Conservation (phyloP, 371 early-diverging fungal genomes). For the Rhizopus delemar region DNA sequence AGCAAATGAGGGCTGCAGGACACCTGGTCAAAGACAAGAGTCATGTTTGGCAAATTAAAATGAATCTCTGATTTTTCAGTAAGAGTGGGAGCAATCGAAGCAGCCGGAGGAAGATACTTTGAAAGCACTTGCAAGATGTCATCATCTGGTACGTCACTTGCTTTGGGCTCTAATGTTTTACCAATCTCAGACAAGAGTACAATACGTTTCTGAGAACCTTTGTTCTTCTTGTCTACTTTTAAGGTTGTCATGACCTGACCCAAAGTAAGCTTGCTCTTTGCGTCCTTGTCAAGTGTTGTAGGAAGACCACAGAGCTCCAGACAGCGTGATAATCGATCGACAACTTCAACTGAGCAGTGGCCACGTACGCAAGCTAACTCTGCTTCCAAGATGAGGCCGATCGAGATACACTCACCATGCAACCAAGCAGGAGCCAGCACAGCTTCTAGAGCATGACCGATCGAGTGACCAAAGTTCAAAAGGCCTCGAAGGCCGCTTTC, state of each 20-base stretch:
- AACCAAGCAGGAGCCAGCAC: conserved; percentile 82
- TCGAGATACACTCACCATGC: conserved; percentile 94
- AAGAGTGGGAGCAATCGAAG: conserved; percentile 5
- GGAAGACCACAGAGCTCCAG: conserved; percentile 82
- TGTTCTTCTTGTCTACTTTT: conserved; percentile 91
- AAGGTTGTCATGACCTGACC: conserved; percentile 80
- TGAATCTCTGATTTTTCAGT: conserved; percentile 11
- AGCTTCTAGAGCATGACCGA: conserved; percentile 94
- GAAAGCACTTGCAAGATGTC: conserved; percentile 71
- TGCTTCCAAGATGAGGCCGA: conserved; percentile 90
- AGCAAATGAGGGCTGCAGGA: not conserved
- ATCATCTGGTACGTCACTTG: conserved; percentile 75
- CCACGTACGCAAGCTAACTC: conserved; percentile 83
- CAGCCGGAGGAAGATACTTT: conserved; percentile 56
- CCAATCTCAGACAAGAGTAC: conserved; percentile 83
- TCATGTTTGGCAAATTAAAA: not conserved
- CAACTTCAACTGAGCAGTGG: conserved; percentile 66
- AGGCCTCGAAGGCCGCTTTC: conserved; percentile 89
- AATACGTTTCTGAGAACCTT: conserved; percentile 80
- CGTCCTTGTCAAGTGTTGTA: conserved; percentile 61
- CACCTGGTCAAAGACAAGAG: not conserved
- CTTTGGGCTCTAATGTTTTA: conserved; percentile 71
- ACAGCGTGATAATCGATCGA: conserved; percentile 80
- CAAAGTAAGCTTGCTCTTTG: conserved; percentile 51
- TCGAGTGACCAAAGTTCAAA: conserved; percentile 93